Percentiles rank a stretch among this genome's conserved stretches.
Conservation (phyloP, 1,139 yeast species). For the Zygosaccharomyces sapae region DNA sequence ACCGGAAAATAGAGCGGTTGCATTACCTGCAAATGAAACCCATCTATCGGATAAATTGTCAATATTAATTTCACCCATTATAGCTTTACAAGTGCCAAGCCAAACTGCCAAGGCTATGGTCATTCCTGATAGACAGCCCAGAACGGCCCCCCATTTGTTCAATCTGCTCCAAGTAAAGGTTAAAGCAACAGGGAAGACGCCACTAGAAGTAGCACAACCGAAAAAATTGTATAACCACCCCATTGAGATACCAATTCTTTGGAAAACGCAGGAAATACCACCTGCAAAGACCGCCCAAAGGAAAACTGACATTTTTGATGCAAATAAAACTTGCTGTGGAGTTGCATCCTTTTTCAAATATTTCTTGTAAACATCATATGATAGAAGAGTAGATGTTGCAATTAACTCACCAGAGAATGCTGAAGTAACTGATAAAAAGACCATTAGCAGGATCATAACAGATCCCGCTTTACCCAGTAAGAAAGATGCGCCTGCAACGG, state of each 20-base stretch:
- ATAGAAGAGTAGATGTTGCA: conserved; percentile 45
- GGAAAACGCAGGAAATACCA: conserved; percentile 43
- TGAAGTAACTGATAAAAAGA: conserved; percentile 49
- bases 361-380: conserved; percentile 47
- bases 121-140: conserved; percentile 47
- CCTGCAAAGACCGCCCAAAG: conserved; percentile 40
- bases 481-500: conserved; percentile 43
- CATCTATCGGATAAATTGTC: conserved; percentile 25
- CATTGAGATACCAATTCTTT: conserved; percentile 38
- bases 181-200: conserved; percentile 43
- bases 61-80: conserved; percentile 35
- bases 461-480: conserved; percentile 46
- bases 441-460: conserved; percentile 43
- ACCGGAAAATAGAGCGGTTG: conserved; percentile 33
- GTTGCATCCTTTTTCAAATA: conserved; percentile 44
- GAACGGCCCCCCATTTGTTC: conserved; percentile 39
- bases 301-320: conserved; percentile 42
- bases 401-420: conserved; percentile 48
- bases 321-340: conserved; percentile 41
- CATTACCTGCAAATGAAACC: conserved; percentile 33
- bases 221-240: conserved; percentile 45
- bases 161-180: conserved; percentile 43
- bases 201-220: conserved; percentile 43
- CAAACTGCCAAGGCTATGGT: conserved; percentile 49
- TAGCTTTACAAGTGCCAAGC: conserved; percentile 39